Base-by-base conservation (phyloP, 306 rosid species). In the Casuarina glauca region DNA sequence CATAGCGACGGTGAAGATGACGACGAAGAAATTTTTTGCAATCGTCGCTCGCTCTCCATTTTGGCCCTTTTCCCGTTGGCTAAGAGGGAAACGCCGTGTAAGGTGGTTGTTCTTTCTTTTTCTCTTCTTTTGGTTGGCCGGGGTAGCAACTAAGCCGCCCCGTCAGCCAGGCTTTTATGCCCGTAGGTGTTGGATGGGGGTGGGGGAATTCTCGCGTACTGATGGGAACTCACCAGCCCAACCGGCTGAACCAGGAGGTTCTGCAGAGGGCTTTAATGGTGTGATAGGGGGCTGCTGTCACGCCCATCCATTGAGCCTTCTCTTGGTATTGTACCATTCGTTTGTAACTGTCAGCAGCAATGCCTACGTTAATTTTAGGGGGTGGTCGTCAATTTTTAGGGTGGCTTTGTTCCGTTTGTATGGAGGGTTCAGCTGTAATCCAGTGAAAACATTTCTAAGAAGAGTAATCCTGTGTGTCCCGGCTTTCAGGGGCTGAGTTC, bases 291-390 rank as follows among this genome's bases (percentile, higher is more conserved):
- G 77, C 44, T 64, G 74, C 49, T 62, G 53, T 64, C 36, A 4
- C 69, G 69, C 77, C 19, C 44, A 16, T 54, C 70, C 52, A 13
- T 76, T 45, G 69, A n/a, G 61, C 2, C 10, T 9, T 58, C 20
- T 39, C n/a, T 50, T 68, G 32, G 0, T 26, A 36, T 78, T 80
- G 62, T 57, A 82, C 91, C 91, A 55, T 79, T 69, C 89, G 9
- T 88, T 87, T 79, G 43, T 74, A 88, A 87, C 90, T 9, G 89
- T 54, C 63, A 15, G 13, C 64, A 45, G 43, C 66, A 61, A 43
- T n/a, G 62, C 51, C 46, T 9, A 9, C 32, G 82, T 74, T 79
- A 38, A 82, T 75, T 84, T 71, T 80, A 81, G 88, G 78, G 60
- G 73, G 32, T 15, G 12, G 13, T 36, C 44, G 71, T 48, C 74